Evolutionary conservation across 2,329 filamentous ascomycete species (phyloP).

Genomic region (Exophiala spinifera): DNA sequence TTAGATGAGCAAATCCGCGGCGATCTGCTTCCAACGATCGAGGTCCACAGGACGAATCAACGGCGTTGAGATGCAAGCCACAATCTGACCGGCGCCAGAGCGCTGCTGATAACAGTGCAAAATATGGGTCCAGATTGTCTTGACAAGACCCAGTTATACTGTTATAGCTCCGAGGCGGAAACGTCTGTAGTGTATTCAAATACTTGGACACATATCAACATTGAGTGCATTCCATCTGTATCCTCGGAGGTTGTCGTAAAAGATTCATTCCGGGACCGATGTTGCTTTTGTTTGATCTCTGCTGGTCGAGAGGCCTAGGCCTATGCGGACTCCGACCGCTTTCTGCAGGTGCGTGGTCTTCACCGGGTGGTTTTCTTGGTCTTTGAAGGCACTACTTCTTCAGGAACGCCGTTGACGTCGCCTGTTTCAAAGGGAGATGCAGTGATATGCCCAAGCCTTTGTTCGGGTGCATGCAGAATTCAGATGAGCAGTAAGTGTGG

Average conservation of each 20-base stretch:
- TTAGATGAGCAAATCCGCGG: constrained; percentile 22
- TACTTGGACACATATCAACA: constrained; percentile 5
- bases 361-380: too few relatives aligned
- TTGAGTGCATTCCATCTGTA: not conserved
- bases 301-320: not conserved
- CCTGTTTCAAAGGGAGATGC: not conserved
- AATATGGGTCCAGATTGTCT: constrained; percentile 5
- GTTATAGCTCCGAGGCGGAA: constrained; percentile 18
- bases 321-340: not conserved
- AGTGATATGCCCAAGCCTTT: not conserved
- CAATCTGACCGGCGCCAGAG: constrained; percentile 5
- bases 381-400: too few relatives aligned
- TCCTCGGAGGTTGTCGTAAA: constrained; percentile 9
- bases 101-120: constrained; percentile 17
- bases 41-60: constrained; percentile 11
- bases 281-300: not conserved
- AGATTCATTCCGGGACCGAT: not conserved
- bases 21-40: constrained; percentile 19
- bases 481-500: not conserved
- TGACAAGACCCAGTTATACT: constrained; percentile 3
- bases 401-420: not conserved
- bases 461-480: not conserved
- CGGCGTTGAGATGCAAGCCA: constrained; percentile 2
- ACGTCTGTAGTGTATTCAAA: constrained; percentile 2
- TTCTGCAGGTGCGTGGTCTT: too few relatives aligned